Base-by-base conservation (phyloP, 805 yeast species). In the Maudiozyma serrabonitensis region DNA sequence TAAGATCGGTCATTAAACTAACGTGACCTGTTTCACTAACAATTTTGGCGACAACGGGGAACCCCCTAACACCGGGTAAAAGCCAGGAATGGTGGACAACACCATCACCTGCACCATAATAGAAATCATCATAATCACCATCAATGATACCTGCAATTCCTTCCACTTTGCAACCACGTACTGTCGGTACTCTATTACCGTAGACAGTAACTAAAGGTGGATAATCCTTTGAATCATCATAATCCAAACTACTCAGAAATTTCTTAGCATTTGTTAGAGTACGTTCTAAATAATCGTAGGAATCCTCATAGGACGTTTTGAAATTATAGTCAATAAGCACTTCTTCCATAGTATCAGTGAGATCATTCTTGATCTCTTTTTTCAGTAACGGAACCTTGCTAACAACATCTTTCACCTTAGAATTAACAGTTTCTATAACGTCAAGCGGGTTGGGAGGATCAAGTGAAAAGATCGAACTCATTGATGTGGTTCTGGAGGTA, bases 21-120 rank as follows among this genome's bases (percentile, higher is more conserved):
- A 89, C 89, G 67, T 90, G 97, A 1, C 95, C 96, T 43, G 76
- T 69, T 2, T 70, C 73, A 34, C 84, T 75, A 1, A 80, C 73
- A 41, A 86, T 72, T 57, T 81, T 82, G 8, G 84, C 90, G 13
- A 75, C 85, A 2, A 86, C 75, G 3, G 83, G 81, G 59, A 84
- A 88, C 0, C 91, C 95, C 53, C 75, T 74, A 41, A 69, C 68
- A 55, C 84, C 86, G 0, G 96, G 97, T 78, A 89, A 78, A 45
- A 86, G 67, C 84, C 89, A 84, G 54, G 78, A 78, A 55, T 84
- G 86, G 65, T 86, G 86, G 1, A 87, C 87, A 18, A 90, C 96
- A 41, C 97, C 97, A 64, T 90, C 97, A 15, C 97, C 97, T 4
- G 87, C 87, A 0, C 95, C 95, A 59, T 87, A 89, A 57, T 76